Evolutionary conservation across 257 asterid species (phyloP), one percentile per base, ranked within the genome.

Genomic region (Nicotiana tabacum): DNA sequence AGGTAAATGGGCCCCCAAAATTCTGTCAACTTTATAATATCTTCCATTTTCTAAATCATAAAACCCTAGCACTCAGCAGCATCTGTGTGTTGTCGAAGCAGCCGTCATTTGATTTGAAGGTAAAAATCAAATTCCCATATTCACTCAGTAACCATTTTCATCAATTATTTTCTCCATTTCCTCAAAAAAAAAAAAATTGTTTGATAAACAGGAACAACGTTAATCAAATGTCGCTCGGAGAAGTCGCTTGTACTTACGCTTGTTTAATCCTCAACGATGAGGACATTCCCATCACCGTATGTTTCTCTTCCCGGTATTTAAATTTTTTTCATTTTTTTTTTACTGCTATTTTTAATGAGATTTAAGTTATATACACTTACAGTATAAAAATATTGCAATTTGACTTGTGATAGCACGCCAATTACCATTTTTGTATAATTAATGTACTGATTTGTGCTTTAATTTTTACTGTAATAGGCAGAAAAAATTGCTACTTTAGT

Each of bases 251-350:
- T 88, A 87, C 92, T 65, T 92, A 92, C 74, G 95, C 95, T 39
- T 82, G 85, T 37, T 83, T 91, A 91, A 89, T 92, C 74, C 93
- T 91, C 37, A 89, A 90, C 87, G 97, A 91, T 83, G 97, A 92
- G 84, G 95, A 91, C 46, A 91, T 92, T 86, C 37, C 93, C 57
- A 62, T 90, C 89, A 91, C 93, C 9, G 92, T 92, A 90, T 77
- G 0, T 43, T 43, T 43, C 48, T 43, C 48, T 39, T 43, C 48
- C 48, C 48, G 2, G 2, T 43, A 43, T 1, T 39, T 43, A 0
- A 1, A 0, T 1, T 9, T 29, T 9, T 82, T 29, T 0, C 51
- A 55, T 0, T 29, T 29, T 65, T 56, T 18, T n/a, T 79, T 2
- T 21, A 1, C 58, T 55, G 13, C 5, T 58, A 39, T 9, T 10